Base-by-base conservation (phyloP, 352 stramenopile genomes). In the Phytophthora idaei region DNA sequence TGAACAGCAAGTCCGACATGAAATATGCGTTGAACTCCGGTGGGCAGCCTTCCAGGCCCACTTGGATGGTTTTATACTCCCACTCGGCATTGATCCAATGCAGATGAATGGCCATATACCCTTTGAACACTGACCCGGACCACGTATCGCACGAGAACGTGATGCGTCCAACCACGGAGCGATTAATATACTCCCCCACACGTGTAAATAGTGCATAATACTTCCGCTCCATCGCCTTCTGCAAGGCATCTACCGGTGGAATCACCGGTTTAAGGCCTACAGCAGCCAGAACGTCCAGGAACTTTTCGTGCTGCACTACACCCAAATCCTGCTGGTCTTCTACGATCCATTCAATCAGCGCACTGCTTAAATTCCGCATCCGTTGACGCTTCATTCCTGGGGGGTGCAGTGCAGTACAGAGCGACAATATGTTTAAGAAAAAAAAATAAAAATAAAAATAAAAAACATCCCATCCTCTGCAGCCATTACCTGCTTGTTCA, bases 71-170 rank as follows among this genome's bases (percentile, higher is more conserved):
- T 74, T 93, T 93, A 78, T 84, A 89, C 64, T 93, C 84, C 84
- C 84, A 93, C n/a, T 93, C 84, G 6, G 84, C 82, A 68, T 93
- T 93, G 73, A 93, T 88, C 84, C 84, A 93, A 64, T 93, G 81
- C 66, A 93, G 57, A 63, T 93, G 72, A 65, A 93, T 84, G 12
- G 77, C 81, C 68, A 93, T 82, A 55, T 85, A 91, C 3, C 83
- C 84, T 73, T 93, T 93, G 67, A 80, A 79, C 36, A 90, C 83
- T 34, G 73, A 74, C 14, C 73, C 74, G 1, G 84, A 93, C 84
- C 84, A 93, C 53, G 84, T 93, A 61, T 93, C 84, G 55, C 84
- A 93, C 46, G 84, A 90, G 55, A 93, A 93, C 25, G 82, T 87
- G 61, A 93, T 80, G 28, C 83, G 82, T 1, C 84, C 82, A 17